Evolutionary conservation across 2,329 filamentous ascomycete genomes (phyloP).

Genomic region (Xylariaceae sp.): DNA sequence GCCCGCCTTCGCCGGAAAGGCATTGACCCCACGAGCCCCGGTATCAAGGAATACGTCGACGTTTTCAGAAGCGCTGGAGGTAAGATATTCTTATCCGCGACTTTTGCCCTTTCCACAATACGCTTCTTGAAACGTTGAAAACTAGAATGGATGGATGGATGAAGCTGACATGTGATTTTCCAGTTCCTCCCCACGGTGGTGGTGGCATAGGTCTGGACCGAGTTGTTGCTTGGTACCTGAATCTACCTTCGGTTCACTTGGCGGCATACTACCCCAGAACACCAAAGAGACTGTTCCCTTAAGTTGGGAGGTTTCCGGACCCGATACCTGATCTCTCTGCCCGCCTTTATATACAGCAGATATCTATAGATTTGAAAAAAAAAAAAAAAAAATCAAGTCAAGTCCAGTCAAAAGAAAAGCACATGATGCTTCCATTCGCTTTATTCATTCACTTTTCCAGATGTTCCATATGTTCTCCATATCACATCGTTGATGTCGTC

Average conservation of each 20-base stretch:
- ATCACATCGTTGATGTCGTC: no score
- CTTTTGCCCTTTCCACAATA: no score
- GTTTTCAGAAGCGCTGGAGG: slow-evolving; percentile 69
- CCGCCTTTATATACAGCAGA: neutral
- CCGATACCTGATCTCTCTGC: neutral
- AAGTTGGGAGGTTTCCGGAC: slow-evolving; percentile 24
- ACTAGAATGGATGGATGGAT: neutral
- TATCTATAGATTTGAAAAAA: neutral
- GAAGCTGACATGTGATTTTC: neutral
- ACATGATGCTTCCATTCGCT: no score
- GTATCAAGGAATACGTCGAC: slow-evolving; percentile 87
- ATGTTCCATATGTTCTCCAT: no score
- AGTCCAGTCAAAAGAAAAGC: neutral
- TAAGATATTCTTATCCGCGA: neutral
- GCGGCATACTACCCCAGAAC: slow-evolving; percentile 55
- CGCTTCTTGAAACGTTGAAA: neutral
- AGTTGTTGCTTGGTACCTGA: slow-evolving; percentile 64
- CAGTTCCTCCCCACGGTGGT: slow-evolving; percentile 79
- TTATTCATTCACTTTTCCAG: no score
- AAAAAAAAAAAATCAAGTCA: neutral
- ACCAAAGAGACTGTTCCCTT: slow-evolving; percentile 53
- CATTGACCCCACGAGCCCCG: slow-evolving; percentile 65
- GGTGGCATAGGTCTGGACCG: slow-evolving; percentile 87
- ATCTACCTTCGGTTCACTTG: slow-evolving; percentile 54
- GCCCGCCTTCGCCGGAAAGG: slow-evolving; percentile 72